Evolutionary conservation across 768 basidiomycete species (phyloP), one percentile per base, ranked within the genome.

Genomic region (Amanita pallidorosea): DNA sequence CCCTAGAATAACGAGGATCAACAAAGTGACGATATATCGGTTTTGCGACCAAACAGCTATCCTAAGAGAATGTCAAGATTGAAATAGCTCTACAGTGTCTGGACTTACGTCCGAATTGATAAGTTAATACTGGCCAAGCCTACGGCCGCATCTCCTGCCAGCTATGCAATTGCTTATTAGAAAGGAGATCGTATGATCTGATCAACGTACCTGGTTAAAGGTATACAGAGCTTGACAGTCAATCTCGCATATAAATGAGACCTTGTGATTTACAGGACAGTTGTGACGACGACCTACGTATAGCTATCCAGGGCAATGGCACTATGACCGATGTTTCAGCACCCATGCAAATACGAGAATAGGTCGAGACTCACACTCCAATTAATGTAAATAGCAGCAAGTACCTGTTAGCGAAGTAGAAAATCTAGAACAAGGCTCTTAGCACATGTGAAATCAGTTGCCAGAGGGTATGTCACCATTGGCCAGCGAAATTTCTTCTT

Each of bases 331-430:
- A 51, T 41, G 18, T 51, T 52, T 20, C 17, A 20, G 35, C 54
- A 18, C 29, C 44, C 15, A 47, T 44, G 27, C 18, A 31, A 27
- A 68, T 33, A 18, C 53, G 13, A n/a, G 36, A 42, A 51, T 15
- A 20, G 44, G 37, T 31, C 55, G 4, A 4, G 35, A 70, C 81
- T 65, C 51, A 85, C 83, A 86, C 81, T 56, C 81, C 82, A 53
- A 83, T 71, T 61, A 85, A 62, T 3, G 83, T 79, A 53, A 81
- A 70, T n/a, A 86, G 63, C 22, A 85, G 63, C 53, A 72, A 70
- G 60, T 85, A 86, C 43, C 84, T 74, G 53, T 80, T 79, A 22
- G 76, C 69, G 54, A 85, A 85, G 58, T 85, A 85, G 57, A 84
- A 83, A 25, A 74, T 65, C 81, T 84, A 50, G 2, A 12, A 25